These are phyloP conservation scores for Solanum medicagineum DNA, from an alignment of 257 asterid genomes.

Conservation along the genomic window DNA sequence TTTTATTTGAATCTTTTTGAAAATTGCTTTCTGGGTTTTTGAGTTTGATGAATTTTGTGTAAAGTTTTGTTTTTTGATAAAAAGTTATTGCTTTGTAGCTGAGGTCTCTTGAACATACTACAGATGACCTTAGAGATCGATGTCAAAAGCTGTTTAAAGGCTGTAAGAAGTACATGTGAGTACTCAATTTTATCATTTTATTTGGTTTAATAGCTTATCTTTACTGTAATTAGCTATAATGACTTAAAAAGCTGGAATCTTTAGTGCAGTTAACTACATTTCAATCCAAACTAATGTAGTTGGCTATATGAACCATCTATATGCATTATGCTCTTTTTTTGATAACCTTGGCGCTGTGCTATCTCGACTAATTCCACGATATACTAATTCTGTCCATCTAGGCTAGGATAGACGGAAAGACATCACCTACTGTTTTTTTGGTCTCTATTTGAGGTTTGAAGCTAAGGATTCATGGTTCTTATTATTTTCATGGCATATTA, in stretches of 20 bases:
- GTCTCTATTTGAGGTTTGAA: background rate
- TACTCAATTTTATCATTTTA: background rate
- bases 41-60: background rate
- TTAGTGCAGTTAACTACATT: background rate
- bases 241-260: background rate
- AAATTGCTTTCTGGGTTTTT: background rate
- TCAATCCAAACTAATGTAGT: background rate
- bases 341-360: background rate
- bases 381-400: background rate
- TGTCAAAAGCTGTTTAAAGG: conserved; percentile 85
- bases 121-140: conserved; percentile 84
- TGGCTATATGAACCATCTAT: background rate
- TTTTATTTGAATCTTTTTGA: background rate
- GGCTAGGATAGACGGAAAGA: background rate
- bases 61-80: background rate
- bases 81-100: conserved; percentile 23
- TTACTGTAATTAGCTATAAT: background rate
- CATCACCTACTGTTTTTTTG: background rate
- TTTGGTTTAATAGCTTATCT: background rate
- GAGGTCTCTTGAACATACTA: conserved; percentile 65
- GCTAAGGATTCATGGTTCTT: background rate
- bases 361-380: background rate
- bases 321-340: background rate
- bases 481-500: background rate
- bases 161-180: conserved; percentile 83